phyloP scores from a whole-genome alignment of 2,329 filamentous ascomycete species.

The Septoria linicola region DNA sequence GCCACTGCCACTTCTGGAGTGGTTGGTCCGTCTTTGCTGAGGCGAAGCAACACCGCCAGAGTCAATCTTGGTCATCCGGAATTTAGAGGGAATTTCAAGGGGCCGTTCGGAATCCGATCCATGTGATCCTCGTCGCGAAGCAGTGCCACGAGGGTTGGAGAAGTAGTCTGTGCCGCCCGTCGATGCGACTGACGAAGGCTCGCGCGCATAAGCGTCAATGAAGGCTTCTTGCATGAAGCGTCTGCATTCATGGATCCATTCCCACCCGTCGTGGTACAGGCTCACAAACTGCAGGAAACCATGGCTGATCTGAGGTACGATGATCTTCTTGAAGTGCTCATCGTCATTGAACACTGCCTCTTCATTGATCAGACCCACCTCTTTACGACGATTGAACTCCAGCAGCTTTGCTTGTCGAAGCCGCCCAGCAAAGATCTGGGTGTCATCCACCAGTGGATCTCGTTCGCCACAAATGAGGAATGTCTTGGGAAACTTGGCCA shows the following conservation, averaged over 20 bases:
- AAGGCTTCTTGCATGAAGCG: slow-evolving; percentile 83
- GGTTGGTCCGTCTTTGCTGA: slow-evolving; percentile 9
- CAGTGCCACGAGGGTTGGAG: slow-evolving; percentile 17
- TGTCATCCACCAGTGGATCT: slow-evolving; percentile 94
- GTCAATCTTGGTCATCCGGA: slow-evolving; percentile 26
- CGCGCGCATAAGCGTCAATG: slow-evolving; percentile 45
- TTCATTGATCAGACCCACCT: slow-evolving; percentile 54
- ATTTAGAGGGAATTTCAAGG: slow-evolving; percentile 67
- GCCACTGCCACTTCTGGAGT: slow-evolving; percentile 14
- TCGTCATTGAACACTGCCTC: slow-evolving; percentile 62
- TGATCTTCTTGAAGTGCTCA: slow-evolving; percentile 66
- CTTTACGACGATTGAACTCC: slow-evolving; percentile 55
- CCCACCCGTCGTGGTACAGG: slow-evolving; percentile 87
- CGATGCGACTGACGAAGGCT: slow-evolving; percentile 24
- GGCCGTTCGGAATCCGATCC: slow-evolving; percentile 78
- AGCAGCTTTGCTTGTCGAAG: slow-evolving; percentile 74
- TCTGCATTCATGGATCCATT: slow-evolving; percentile 74
- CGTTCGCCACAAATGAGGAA: slow-evolving; percentile 94
- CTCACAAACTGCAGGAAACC: slow-evolving; percentile 90
- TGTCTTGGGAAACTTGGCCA: slow-evolving; percentile 87
- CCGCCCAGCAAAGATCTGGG: slow-evolving; percentile 89
- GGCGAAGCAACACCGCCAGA: slow-evolving; percentile 2
- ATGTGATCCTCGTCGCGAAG: slow-evolving; percentile 20
- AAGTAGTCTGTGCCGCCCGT: slow-evolving; percentile 30
- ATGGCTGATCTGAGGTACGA: slow-evolving; percentile 87